Percentiles rank a stretch among this genome's conserved stretches.
Conservation (phyloP, 352 stramenopile genomes). For the Pythium pectinolyticum region DNA sequence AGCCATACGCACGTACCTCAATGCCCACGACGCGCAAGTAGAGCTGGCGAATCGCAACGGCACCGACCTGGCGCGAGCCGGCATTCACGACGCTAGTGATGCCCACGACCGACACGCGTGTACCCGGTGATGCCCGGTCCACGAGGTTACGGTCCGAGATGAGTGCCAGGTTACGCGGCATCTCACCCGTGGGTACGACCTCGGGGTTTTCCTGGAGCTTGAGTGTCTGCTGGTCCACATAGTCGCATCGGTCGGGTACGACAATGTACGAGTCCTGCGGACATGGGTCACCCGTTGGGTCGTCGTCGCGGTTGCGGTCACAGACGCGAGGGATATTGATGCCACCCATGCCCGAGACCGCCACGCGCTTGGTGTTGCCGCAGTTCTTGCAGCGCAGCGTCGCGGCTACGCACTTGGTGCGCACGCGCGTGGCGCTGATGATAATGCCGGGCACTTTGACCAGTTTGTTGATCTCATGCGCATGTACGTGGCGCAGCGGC, state of each 20-base stretch:
- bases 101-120: conserved; percentile 93
- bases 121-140: conserved; percentile 95
- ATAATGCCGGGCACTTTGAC: conserved; percentile 96
- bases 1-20: too few species aligned
- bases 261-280: conserved; percentile 93
- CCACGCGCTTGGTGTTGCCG: conserved; percentile 67
- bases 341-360: conserved; percentile 60
- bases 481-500: conserved; percentile 79
- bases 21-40: conserved; percentile 97
- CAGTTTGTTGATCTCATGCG: conserved; percentile 88
- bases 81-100: conserved; percentile 95
- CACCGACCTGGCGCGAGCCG: conserved; percentile 70
- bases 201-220: conserved; percentile 97
- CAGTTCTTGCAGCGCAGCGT: conserved; percentile 91
- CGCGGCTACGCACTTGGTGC: conserved; percentile 92
- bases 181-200: conserved; percentile 97
- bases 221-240: conserved; percentile 98
- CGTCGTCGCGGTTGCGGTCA: conserved; percentile 68
- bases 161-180: conserved; percentile 96
- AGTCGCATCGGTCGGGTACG: conserved; percentile 92
- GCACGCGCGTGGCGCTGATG: conserved; percentile 93
- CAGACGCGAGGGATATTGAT: conserved; percentile 85
- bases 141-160: conserved; percentile 95
- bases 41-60: conserved; percentile 88
- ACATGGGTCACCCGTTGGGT: conserved; percentile 54